A percentile compares a stretch with the other conserved stretches of the same genome.
phyloP scores from a whole-genome alignment of 75 land plant species.

The Pseudotsuga menziesii region DNA sequence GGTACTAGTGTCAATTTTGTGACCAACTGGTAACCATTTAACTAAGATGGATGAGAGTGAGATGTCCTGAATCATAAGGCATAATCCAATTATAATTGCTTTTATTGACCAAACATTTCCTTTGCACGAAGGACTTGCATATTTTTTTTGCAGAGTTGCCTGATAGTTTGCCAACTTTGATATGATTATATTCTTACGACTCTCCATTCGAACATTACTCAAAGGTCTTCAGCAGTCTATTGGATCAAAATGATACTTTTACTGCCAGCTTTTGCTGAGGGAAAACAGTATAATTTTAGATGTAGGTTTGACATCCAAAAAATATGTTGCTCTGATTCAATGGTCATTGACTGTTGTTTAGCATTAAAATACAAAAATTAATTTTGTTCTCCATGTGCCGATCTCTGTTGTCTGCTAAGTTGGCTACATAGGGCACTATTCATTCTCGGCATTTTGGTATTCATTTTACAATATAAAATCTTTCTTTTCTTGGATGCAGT shows the following conservation, averaged over 20 bases:
- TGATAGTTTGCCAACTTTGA: not conserved
- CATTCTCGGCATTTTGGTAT: not conserved
- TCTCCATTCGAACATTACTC: not conserved
- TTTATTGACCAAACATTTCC: not conserved
- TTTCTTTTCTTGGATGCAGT: constrained; percentile 36
- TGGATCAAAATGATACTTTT: not conserved
- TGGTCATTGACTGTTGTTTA: not conserved
- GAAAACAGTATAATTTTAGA: not conserved
- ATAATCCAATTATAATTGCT: too few species aligned
- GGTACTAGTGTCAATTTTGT: too few species aligned
- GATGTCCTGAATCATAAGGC: too few species aligned
- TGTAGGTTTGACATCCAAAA: constrained; percentile 1
- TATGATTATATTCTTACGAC: not conserved
- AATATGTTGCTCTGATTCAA: not conserved
- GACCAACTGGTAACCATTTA: too few species aligned
- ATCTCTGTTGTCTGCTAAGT: too few species aligned
- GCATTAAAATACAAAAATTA: not conserved
- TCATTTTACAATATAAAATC: not conserved
- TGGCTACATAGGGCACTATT: not conserved
- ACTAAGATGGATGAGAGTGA: too few species aligned
- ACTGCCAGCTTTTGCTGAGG: not conserved
- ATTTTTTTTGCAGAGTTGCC: not conserved
- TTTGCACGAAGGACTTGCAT: not conserved
- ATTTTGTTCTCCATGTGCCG: not conserved
- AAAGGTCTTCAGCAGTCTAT: not conserved